phyloP scores from a whole-genome alignment of 495 filamentous ascomycete species.

The Saxispiralis lemnorum region DNA sequence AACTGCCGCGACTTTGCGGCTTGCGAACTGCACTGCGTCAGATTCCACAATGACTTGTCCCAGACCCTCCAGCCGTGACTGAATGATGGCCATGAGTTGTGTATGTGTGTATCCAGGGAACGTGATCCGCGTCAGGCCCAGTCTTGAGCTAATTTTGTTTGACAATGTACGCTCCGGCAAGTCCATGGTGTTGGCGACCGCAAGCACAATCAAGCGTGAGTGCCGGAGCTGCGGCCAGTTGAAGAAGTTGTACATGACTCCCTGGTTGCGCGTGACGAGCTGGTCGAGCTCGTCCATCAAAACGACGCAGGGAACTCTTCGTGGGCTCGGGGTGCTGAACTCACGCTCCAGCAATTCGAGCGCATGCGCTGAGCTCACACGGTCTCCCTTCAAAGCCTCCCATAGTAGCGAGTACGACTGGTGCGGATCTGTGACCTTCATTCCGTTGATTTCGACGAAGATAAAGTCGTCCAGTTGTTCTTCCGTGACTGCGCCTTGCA shows the following conservation, averaged over 20 bases:
- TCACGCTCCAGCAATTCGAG: constrained; percentile 79
- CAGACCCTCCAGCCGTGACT: constrained; percentile 69
- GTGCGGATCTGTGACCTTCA: constrained; percentile 97
- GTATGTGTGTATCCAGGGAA: constrained; percentile 96
- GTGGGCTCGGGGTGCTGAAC: constrained; percentile 74
- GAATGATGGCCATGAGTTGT: constrained; percentile 94
- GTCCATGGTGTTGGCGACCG: constrained; percentile 99
- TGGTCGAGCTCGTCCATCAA: constrained; percentile 99
- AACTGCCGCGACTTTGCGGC: constrained; percentile 89
- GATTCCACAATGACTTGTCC: constrained; percentile 82
- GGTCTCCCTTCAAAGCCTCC: constrained; percentile 86
- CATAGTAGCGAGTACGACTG: constrained; percentile 90
- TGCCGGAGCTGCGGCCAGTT: constrained; percentile 95
- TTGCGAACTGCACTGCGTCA: constrained; percentile 92
- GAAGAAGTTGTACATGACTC: constrained; percentile 99
- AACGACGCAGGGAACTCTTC: constrained; percentile 87
- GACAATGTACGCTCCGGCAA: constrained; percentile 87
- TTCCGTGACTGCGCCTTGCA: constrained; percentile 64
- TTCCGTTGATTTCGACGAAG: constrained; percentile 98
- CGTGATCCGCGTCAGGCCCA: constrained; percentile 61
- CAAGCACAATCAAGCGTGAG: constrained; percentile 81
- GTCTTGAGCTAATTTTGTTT: constrained; percentile 90
- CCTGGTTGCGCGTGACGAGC: constrained; percentile 89
- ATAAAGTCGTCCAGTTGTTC: constrained; percentile 98
- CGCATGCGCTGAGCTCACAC: constrained; percentile 81